Evolutionary conservation across 345 rosid genomes (phyloP), one percentile per base, ranked within the genome.

Genomic region (Eucalyptus pauciflora): DNA sequence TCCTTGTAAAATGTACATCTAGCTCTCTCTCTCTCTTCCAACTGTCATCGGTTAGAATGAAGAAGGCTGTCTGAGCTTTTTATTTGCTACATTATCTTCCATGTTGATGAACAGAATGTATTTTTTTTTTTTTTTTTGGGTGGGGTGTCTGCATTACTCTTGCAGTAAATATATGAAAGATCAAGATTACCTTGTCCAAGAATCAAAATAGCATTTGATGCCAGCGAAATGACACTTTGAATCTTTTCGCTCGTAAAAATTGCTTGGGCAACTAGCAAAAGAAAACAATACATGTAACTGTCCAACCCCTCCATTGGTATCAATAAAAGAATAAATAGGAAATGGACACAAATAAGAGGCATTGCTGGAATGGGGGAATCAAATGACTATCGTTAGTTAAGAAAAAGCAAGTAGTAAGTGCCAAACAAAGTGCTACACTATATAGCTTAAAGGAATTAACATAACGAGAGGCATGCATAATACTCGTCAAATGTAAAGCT

Each of bases 141-240:
- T 18, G 58, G 25, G 11, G 29, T 18, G 43, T 71, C 20, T 71
- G 46, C 46, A 71, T 71, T 18, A 20, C 83, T 71, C 46, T 71
- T 71, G 46, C 46, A 37, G 27, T 37, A 71, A 15, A 15, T 67
- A n/a, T 31, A 37, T 10, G 15, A 18, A 37, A 76, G 33, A 67
- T 56, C 52, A 52, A 89, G 25, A 89, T 92, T 92, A 96, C 99
- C 95, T 93, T 93, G 92, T 89, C 96, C 99, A 71, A 96, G 98
- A 89, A 94, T 90, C 92, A 96, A 80, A 92, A 92, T 88, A 80
- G 94, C 95, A 91, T 94, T 94, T 86, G 93, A 89, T 49, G 94
- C 91, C 87, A 92, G 89, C 50, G 95, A 94, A 88, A 92, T 89
- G 86, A 94, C 90, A 87, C 94, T 96, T 87, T 94, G 95, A 90